phyloP scores from a whole-genome alignment of 2,329 filamentous ascomycete genomes.

The Penicillium vulpinum region DNA sequence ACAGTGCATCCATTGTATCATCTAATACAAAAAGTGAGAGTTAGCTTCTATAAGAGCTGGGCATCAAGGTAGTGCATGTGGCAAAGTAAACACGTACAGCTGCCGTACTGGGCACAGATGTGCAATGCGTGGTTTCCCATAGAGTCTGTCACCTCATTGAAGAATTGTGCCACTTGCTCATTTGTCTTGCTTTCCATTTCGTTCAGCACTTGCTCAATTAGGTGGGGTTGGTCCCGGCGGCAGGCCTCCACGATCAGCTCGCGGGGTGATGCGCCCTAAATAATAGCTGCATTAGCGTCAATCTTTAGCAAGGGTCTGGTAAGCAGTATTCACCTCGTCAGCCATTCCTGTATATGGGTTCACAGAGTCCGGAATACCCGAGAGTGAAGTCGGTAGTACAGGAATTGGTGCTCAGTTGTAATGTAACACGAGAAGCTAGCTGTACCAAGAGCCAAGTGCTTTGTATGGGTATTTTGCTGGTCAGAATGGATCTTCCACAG shows the following conservation, averaged over 20 bases:
- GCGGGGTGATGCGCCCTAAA: constrained; percentile 76
- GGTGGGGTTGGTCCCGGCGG: constrained; percentile 85
- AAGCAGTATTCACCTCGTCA: constrained; percentile 40
- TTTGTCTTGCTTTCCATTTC: constrained; percentile 58
- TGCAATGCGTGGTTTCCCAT: constrained; percentile 89
- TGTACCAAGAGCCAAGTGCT: background rate
- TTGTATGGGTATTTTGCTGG: background rate
- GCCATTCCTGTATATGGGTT: constrained; percentile 35
- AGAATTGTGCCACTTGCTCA: constrained; percentile 68
- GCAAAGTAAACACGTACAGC: constrained; percentile 62
- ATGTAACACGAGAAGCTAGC: background rate
- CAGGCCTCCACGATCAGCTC: constrained; percentile 91
- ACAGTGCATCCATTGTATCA: constrained; percentile 49
- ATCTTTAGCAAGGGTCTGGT: background rate
- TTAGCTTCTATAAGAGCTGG: background rate
- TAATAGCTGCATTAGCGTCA: constrained; percentile 6
- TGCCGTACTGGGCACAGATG: constrained; percentile 80
- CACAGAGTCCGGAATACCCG: background rate
- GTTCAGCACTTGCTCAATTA: constrained; percentile 73
- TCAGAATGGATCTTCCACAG: background rate
- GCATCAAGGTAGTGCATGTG: background rate
- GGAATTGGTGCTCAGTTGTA: background rate
- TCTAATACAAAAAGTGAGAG: constrained; percentile 34
- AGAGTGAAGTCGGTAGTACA: background rate
- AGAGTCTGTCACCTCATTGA: constrained; percentile 83